Percentiles rank a stretch among this genome's conserved stretches.
These are phyloP conservation scores for Leucosporidium scottii DNA, from an alignment of 768 basidiomycete genomes.

Conservation along the genomic window DNA sequence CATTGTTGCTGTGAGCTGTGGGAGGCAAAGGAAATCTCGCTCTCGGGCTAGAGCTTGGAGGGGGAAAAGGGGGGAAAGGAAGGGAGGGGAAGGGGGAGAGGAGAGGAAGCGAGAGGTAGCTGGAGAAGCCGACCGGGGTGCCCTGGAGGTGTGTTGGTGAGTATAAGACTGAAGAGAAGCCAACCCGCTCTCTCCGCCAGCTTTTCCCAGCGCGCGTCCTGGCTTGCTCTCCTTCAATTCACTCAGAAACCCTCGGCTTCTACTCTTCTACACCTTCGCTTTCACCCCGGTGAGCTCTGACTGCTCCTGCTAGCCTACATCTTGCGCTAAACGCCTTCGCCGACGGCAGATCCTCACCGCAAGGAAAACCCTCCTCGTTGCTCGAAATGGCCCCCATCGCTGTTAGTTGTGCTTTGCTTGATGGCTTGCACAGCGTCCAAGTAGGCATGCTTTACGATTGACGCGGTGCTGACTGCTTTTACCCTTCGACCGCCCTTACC, in stretches of 20 bases:
- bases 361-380: not conserved
- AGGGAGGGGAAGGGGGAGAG: too few relatives aligned
- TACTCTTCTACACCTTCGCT: not conserved
- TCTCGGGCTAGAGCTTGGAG: not conserved
- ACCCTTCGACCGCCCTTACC: too few relatives aligned
- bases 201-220: not conserved
- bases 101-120: too few relatives aligned
- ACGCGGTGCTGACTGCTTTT: not conserved
- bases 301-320: not conserved
- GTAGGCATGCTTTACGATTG: conserved; percentile 17
- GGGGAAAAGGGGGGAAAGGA: not conserved
- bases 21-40: conserved; percentile 1
- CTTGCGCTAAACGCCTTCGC: not conserved
- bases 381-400: conserved; percentile 5
- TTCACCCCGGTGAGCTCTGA: not conserved
- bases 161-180: too few relatives aligned
- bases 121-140: too few relatives aligned
- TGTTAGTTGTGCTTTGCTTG: conserved; percentile 1
- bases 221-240: not conserved
- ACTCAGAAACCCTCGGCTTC: not conserved
- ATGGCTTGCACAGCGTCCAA: conserved; percentile 16
- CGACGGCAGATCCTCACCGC: not conserved
- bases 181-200: too few relatives aligned
- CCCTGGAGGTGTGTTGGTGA: too few relatives aligned
- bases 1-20: not conserved